These are phyloP conservation scores for Schizochytrium sp. DNA, from an alignment of 108 stramenopile species.

Conservation along the genomic window DNA sequence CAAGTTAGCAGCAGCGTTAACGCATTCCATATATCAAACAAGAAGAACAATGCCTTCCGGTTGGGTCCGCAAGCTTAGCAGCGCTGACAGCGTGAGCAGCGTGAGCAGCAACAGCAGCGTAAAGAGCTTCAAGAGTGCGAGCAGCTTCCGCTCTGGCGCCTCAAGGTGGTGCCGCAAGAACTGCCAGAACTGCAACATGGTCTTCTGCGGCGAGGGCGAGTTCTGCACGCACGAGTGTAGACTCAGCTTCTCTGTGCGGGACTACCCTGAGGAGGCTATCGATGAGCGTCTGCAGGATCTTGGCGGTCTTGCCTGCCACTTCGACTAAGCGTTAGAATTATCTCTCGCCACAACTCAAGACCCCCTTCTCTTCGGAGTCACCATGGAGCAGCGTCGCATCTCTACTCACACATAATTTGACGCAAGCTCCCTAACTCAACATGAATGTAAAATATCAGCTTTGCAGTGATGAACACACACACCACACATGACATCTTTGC, in stretches of 20 bases:
- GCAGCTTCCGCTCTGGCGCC: not conserved
- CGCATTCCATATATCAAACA: not conserved
- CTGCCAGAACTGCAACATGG: constrained; percentile 55
- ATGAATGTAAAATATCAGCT: too few species aligned
- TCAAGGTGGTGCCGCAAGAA: constrained; percentile 35
- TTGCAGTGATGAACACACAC: too few species aligned
- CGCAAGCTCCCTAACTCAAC: too few species aligned
- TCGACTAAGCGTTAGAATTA: not conserved
- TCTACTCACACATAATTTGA: too few species aligned
- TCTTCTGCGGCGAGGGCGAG: constrained; percentile 43
- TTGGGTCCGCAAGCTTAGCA: constrained; percentile 11
- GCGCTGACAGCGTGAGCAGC: not conserved
- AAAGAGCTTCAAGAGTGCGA: not conserved
- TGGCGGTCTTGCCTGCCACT: constrained; percentile 40
- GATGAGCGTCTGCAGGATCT: constrained; percentile 16
- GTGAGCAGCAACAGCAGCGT: not conserved
- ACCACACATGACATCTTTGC: too few species aligned
- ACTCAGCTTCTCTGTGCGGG: constrained; percentile 13
- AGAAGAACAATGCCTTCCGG: not conserved
- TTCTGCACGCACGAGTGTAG: constrained; percentile 43
- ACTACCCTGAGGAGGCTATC: constrained; percentile 47
- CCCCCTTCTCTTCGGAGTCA: too few species aligned
- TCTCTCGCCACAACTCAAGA: too few species aligned
- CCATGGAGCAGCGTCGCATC: too few species aligned
- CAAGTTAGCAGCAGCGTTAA: not conserved